Conservation (phyloP, 2,329 filamentous ascomycete genomes). For the Colletotrichum sp. region DNA sequence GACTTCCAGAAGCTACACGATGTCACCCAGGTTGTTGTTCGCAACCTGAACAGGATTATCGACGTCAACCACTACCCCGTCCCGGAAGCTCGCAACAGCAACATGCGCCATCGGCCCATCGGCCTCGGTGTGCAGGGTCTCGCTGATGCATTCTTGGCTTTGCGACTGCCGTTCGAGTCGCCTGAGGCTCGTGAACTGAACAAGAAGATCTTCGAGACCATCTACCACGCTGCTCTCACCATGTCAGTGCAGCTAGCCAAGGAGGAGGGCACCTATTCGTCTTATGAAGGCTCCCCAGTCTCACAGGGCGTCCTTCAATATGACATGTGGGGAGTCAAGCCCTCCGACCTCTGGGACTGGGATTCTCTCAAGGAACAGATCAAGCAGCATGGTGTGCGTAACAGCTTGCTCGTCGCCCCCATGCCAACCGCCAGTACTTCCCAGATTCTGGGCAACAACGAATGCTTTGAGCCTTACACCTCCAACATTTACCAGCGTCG, state of each 20-base stretch:
- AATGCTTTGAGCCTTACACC: slow-evolving; percentile 99
- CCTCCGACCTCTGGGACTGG: slow-evolving; percentile 97
- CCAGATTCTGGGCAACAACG: slow-evolving; percentile 98
- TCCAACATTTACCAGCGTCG: slow-evolving; percentile 99
- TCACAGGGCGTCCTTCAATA: slow-evolving; percentile 97
- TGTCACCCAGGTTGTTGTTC: slow-evolving; percentile 88
- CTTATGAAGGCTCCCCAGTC: slow-evolving; percentile 91
- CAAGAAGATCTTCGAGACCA: slow-evolving; percentile 98
- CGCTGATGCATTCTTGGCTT: slow-evolving; percentile 95
- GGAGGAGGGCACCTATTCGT: slow-evolving; percentile 82
- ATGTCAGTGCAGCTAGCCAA: slow-evolving; percentile 87
- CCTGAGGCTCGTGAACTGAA: slow-evolving; percentile 92
- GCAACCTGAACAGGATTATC: slow-evolving; percentile 97
- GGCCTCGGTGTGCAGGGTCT: slow-evolving; percentile 97
- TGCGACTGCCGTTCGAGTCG: slow-evolving; percentile 96
- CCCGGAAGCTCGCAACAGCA: slow-evolving; percentile 89
- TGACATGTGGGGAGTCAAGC: slow-evolving; percentile 97
- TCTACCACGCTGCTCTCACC: slow-evolving; percentile 94
- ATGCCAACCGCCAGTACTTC: slow-evolving; percentile 98
- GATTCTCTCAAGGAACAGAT: slow-evolving; percentile 86
- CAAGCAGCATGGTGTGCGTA: slow-evolving; percentile 90
- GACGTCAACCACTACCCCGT: slow-evolving; percentile 99
- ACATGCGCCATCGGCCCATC: slow-evolving; percentile 95
- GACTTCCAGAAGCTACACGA: slow-evolving; percentile 98
- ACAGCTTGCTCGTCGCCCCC: slow-evolving; percentile 92